Conservation (phyloP, 139 green algal species). For the Chlorella sp. region DNA sequence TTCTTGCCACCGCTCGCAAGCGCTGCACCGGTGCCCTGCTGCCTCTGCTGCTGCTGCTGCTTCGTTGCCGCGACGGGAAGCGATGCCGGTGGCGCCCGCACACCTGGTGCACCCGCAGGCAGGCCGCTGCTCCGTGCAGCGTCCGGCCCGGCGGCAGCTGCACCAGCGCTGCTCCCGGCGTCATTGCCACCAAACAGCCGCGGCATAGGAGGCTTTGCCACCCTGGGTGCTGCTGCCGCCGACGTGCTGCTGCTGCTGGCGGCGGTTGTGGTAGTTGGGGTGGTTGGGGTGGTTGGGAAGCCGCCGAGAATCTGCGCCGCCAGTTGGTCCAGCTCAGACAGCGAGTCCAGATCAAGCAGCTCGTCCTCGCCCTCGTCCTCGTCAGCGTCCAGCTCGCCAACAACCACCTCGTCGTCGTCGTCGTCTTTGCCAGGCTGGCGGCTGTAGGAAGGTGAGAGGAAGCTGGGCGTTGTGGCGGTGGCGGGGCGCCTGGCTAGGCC, state of each 20-base stretch:
- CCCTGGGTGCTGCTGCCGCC: too few relatives aligned
- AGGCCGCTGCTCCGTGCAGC: neutral
- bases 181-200: neutral
- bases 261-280: neutral
- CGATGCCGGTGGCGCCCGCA: too few relatives aligned
- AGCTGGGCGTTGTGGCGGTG: neutral
- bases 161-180: neutral
- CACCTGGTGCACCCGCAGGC: too few relatives aligned
- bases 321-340: constrained; percentile 2
- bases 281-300: neutral
- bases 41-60: too few relatives aligned
- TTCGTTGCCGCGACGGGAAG: too few relatives aligned
- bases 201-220: neutral
- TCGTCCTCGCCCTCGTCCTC: constrained; percentile 12
- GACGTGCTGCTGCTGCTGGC: too few relatives aligned
- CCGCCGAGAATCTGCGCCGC: neutral
- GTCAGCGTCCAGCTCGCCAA: constrained; percentile 2
- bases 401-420: constrained; percentile 10
- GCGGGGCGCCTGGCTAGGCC: neutral
- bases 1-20: neutral
- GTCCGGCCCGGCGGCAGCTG: neutral
- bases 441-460: neutral
- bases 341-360: constrained; percentile 1
- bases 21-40: neutral
- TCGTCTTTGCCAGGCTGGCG: constrained; percentile 1